These are phyloP conservation scores for Saccharum hybrid DNA, from an alignment of 202 grass and related monocot species.

Conservation along the genomic window DNA sequence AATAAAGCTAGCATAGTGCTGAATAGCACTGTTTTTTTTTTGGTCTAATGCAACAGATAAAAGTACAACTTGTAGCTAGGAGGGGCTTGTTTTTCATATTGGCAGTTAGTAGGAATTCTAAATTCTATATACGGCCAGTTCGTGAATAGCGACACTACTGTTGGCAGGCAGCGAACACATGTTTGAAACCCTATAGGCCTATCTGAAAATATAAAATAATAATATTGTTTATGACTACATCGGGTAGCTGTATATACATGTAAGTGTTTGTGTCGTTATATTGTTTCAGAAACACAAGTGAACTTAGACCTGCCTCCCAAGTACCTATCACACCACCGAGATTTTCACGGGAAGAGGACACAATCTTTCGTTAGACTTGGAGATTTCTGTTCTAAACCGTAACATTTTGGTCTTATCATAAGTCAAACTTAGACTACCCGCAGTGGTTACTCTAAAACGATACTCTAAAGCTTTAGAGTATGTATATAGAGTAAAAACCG, in stretches of 20 bases:
- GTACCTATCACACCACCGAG: background rate
- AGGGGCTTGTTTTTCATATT: background rate
- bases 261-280: no score
- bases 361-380: background rate
- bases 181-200: background rate
- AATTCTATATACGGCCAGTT: background rate
- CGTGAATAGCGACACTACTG: background rate
- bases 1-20: slow-evolving; percentile 34
- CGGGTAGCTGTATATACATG: no score
- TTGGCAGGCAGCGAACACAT: background rate
- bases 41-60: background rate
- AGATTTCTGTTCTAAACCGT: background rate
- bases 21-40: background rate
- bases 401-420: no score
- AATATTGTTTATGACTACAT: no score
- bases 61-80: background rate
- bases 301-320: no score
- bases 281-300: no score
- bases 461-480: no score
- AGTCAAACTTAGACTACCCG: no score
- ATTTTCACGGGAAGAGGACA: background rate
- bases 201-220: background rate
- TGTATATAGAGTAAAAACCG: no score
- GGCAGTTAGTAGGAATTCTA: background rate
- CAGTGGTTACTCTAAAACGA: no score